Base-by-base conservation (phyloP, 73 alveolate species). In the Paramecium sonneborni region DNA sequence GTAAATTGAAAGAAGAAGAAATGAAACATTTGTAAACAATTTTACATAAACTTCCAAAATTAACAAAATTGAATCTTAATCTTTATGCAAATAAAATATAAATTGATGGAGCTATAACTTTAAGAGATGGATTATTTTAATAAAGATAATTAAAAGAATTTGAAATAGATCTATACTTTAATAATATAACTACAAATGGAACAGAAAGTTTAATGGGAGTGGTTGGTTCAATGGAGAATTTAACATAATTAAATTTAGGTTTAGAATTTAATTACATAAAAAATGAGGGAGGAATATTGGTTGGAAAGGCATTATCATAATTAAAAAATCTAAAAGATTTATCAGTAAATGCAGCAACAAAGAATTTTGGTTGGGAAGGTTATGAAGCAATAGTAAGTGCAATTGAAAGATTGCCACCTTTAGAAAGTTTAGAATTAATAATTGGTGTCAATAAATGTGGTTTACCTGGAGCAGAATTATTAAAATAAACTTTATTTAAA, bases 171-270 rank as follows among this genome's bases (percentile, higher is more conserved):
- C 34, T 88, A 46, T 88, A 69, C 58, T 88, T 88, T 46, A 88
- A 72, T 82, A 88, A 88, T 21, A 88, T 88, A 8, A 88, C 94
- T 2, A 91, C 70, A 14, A 88, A 76, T 88, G 94, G 94, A 57
- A 56, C 94, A 43, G 85, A 88, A 69, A 34, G 85, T 20, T 58
- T 88, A 37, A 69, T 82, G 76, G 87, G 87, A 41, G 94, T 82
- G 11, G 85, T 88, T 14, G 57, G 28, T 15, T 0, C 56, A 4
- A 69, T 88, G 87, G 38, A 20, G 12, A 32, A 69, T 4, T 88
- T 88, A n/a, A 37, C 52, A 20, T 26, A 82, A 70, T 62, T 88
- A 35, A 38, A 88, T 37, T 43, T 88, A 56, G 87, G 87, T 34
- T 88, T 88, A 32, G 94, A 88, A 70, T 88, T 88, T 69, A 88